These are phyloP conservation scores for Xylariomycetidae sp. DNA, from an alignment of 2,329 filamentous ascomycete species.

Conservation along the genomic window DNA sequence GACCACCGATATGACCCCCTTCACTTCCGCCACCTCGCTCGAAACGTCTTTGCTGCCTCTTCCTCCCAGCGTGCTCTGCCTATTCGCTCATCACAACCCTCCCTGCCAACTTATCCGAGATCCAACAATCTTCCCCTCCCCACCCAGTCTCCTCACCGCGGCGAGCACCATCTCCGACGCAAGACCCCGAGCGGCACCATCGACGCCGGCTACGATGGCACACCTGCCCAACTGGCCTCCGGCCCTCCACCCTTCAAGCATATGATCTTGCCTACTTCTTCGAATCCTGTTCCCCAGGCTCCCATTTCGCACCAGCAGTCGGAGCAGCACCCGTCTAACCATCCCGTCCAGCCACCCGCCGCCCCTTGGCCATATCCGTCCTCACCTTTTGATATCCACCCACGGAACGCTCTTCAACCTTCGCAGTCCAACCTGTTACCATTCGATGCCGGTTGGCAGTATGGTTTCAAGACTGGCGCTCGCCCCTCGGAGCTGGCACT, in stretches of 20 bases:
- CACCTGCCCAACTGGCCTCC: slow-evolving; percentile 65
- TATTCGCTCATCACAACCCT: slow-evolving; percentile 31
- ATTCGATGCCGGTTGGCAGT: slow-evolving; percentile 14
- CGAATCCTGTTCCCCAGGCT: slow-evolving; percentile 30
- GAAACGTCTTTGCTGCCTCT: slow-evolving; percentile 9
- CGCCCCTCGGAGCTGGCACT: slow-evolving; percentile 16
- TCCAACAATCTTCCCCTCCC: slow-evolving; percentile 19
- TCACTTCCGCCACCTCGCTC: too few species aligned
- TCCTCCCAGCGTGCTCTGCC: slow-evolving; percentile 29
- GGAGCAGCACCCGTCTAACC: too few species aligned
- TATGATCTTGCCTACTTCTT: slow-evolving; percentile 63
- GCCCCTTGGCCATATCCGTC: slow-evolving; percentile 19
- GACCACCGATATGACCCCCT: slow-evolving; percentile 8
- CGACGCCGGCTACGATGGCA: slow-evolving; percentile 85
- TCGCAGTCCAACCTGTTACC: slow-evolving; percentile 14
- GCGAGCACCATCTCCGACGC: slow-evolving; percentile 76
- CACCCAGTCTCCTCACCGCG: slow-evolving; percentile 28
- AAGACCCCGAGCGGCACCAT: slow-evolving; percentile 96
- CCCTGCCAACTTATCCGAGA: slow-evolving; percentile 27
- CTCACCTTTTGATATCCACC: slow-evolving; percentile 8
- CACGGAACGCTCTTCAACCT: too few species aligned
- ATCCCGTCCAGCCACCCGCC: slow-evolving; percentile 8
- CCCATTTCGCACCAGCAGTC: too few species aligned
- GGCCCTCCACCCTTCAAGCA: slow-evolving; percentile 79
- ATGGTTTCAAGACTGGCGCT: slow-evolving; percentile 14